Base-by-base conservation (phyloP, 108 stramenopile species). In the Poteriospumella lacustris region DNA sequence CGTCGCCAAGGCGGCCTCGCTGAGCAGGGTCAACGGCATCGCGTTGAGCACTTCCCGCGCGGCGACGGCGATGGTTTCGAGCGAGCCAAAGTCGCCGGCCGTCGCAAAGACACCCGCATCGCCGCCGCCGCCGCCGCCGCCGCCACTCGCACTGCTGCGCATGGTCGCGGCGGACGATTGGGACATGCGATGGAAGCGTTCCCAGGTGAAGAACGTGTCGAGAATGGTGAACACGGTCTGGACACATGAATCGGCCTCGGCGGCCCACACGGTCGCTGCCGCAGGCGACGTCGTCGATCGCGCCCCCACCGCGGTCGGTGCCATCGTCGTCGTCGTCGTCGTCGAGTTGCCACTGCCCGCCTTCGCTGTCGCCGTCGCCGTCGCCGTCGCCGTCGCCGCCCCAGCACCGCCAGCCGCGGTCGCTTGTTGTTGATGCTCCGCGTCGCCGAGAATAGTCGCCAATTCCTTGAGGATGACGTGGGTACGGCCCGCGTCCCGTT, bases 191-290 rank as follows among this genome's bases (percentile, higher is more conserved):
- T 64, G 28, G 60, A 64, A 3, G 15, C 3, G 28, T 64, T 64
- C 39, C 70, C 70, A 73, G 9, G 70, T 28, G 9, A 31, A 26
- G 31, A 73, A 56, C 3, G 42, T 73, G 41, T 73, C 70, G 36
- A 73, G 42, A 28, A 73, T 26, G 3, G 26, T 42, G 31, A 73
- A 73, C 12, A 73, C 36, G 36, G 5, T 3, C 41, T 73, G 70
- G 12, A 73, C 42, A 9, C 12, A 9, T 15, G 15, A 19, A 67
- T 67, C 12, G 19, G 9, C 40, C 9, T 15, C 40, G 31, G 64
- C 19, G 15, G 15, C 12, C 12, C 19, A 41, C 9, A 41, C 64
- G 36, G 12, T 38, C 40, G 9, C 19, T 38, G 40, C 36, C 64
- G 12, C 12, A 67, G 15, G 39, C 64, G 15, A 38, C 19, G 64